phyloP scores from a whole-genome alignment of 2,329 filamentous ascomycete genomes.

The Colletotrichum simmondsii region DNA sequence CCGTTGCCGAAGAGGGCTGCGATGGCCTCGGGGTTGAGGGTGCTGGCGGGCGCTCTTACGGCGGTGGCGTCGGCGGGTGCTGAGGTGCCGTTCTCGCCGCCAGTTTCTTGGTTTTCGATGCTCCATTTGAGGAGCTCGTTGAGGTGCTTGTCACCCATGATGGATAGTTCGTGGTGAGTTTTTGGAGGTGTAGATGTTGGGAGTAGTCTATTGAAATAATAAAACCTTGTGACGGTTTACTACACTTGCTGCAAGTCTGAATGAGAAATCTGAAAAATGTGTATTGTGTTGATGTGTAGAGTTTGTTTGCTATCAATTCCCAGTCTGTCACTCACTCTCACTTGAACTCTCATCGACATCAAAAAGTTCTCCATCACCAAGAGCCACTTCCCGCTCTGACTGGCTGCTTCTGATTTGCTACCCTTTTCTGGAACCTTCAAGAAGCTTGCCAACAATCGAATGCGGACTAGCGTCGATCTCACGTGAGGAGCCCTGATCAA shows the following conservation, averaged over 20 bases:
- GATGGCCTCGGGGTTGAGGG: slow-evolving; percentile 77
- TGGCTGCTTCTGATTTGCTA: slow-evolving; percentile 26
- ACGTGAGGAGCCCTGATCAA: slow-evolving; percentile 36
- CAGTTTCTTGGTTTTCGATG: slow-evolving; percentile 56
- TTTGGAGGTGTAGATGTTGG: not conserved
- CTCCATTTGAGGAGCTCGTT: slow-evolving; percentile 86
- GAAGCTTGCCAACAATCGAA: slow-evolving; percentile 43
- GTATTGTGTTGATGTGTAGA: slow-evolving; percentile 1
- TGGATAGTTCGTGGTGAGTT: slow-evolving; percentile 10
- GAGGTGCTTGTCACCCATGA: slow-evolving; percentile 67
- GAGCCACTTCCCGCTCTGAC: slow-evolving; percentile 14
- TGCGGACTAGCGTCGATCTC: slow-evolving; percentile 40
- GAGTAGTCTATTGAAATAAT: not conserved
- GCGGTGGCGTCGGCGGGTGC: slow-evolving; percentile 41
- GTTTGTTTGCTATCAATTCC: slow-evolving; percentile 32
- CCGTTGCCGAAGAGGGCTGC: slow-evolving; percentile 84
- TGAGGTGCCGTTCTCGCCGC: slow-evolving; percentile 40
- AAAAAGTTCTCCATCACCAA: slow-evolving; percentile 31
- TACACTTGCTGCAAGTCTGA: not conserved
- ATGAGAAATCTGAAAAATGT: not conserved
- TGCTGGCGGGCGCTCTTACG: slow-evolving; percentile 45
- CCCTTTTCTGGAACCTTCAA: slow-evolving; percentile 55
- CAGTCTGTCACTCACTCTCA: slow-evolving; percentile 20
- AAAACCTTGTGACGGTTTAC: not conserved
- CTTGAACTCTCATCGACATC: slow-evolving; percentile 27